Base-by-base conservation (phyloP, 805 yeast genomes). In the Candida bentonensis region DNA sequence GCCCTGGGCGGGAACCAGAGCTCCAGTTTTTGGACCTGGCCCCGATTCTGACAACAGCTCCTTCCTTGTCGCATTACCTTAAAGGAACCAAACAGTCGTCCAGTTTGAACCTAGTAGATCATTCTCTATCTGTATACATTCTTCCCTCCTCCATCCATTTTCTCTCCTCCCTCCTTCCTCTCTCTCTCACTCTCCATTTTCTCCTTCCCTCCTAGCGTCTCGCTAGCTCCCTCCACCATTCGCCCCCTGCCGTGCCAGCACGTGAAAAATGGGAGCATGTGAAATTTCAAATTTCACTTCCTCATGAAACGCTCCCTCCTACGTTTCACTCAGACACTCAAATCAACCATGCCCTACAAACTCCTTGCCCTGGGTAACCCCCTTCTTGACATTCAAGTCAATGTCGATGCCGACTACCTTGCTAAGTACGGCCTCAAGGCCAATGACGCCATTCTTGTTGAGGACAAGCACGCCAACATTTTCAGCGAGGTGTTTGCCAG, bases 361-460 rank as follows among this genome's bases (percentile, higher is more conserved):
- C 70, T 86, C 53, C 81, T 87, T 52, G 82, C 89, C 66, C 76
- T 88, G 62, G 95, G 96, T 58, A 88, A 88, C 73, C 97, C 96
- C 40, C 72, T 88, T 52, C 72, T 88, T 57, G 96, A 87, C 62
- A 67, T 85, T 55, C 95, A 86, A 70, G 84, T 79, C 62, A 76
- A 78, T 50, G 87, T 80, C 25, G 60, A 51, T 26, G 49, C 72
- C 42, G 78, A 68, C 23, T 86, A 77, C 69, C 73, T 92, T 53
- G 74, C 68, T 45, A 88, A 87, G 67, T 89, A 92, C 69, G 78
- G 63, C 33, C 70, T 92, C 57, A 87, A 89, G 65, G 86, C 81
- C 50, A 82, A 92, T 63, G 97, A 89, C 65, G 97, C 98, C 53
- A 87, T 92, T 56, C 76, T 92, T 51, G 76, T 76, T 28, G 94